Evolutionary conservation across 1,284 basidiomycete species (phyloP), one percentile per base, ranked within the genome.

Genomic region (Rhodofomes roseus): DNA sequence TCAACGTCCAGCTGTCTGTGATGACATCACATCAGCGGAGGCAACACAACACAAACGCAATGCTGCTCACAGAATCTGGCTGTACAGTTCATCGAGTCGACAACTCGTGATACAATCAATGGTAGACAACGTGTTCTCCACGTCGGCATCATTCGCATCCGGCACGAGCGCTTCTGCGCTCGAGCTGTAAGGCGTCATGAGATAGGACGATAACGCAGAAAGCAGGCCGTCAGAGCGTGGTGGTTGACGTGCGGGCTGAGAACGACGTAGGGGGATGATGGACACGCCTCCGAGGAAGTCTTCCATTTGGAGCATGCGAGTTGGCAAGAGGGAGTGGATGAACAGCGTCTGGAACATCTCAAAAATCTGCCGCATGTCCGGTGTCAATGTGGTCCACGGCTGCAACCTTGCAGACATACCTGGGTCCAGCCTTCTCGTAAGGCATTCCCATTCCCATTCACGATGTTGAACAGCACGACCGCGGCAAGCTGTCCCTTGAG

Each of bases 301-400:
- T 71, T 96, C 94, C 92, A 98, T 96, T 70, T 93, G 90, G n/a
- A 96, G 79, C 87, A 99, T 92, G 56, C 86, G 81, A 4, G 81
- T 83, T 0, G 95, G 96, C 23, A 99, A 79, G 29, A 99, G 81
- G 3, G 95, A 96, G 71, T 98, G 92, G 46, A 96, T 76, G 76
- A 99, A 99, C 25, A 99, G 79, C 37, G 95, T 98, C 70, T 96
- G 92, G 76, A 98, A 95, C 87, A 99, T 98, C 73, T 98, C 96
- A 68, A 99, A 98, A 60, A 99, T 94, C 88, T 95, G 40, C 25
- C 27, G 22, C 27, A 46, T 12, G 20, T 5, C 12, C 11, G 3
- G 3, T 2, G 18, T 50, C 5, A 58, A 23, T 20, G 25, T 27
- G 44, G 43, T 40, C 25, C 20, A 22, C 34, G 22, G 9, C 16